Conservation (phyloP, 495 filamentous ascomycete species). For the Jackrogersella multiformis region DNA sequence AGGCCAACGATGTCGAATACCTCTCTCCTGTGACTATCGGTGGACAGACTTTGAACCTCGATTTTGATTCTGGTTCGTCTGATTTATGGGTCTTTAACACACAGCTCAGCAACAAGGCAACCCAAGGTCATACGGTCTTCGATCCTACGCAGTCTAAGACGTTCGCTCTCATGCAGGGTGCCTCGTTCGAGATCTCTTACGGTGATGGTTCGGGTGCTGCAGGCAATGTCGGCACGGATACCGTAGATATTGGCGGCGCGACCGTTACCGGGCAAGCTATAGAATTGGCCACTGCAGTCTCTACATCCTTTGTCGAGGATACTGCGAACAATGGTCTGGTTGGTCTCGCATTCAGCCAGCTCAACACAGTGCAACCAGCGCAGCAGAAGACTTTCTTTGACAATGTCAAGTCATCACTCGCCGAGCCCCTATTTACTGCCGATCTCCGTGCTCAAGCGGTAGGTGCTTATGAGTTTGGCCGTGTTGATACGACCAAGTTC, state of each 20-base stretch:
- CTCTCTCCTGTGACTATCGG: constrained; percentile 76
- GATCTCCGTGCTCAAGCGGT: constrained; percentile 67
- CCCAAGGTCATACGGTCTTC: constrained; percentile 66
- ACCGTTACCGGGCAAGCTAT: constrained; percentile 73
- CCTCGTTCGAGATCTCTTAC: constrained; percentile 74
- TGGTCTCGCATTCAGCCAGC: constrained; percentile 76
- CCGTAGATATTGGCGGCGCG: constrained; percentile 77
- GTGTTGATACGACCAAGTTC: constrained; percentile 73
- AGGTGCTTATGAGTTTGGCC: constrained; percentile 82
- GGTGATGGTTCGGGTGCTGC: constrained; percentile 74
- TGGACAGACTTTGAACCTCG: constrained; percentile 74
- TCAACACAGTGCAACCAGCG: constrained; percentile 76
- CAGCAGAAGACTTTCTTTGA: constrained; percentile 85
- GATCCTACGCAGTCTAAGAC: constrained; percentile 68
- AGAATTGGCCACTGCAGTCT: constrained; percentile 73
- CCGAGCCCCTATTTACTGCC: constrained; percentile 76
- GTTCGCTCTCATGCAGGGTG: constrained; percentile 53
- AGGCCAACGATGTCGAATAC: constrained; percentile 72
- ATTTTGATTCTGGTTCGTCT: constrained; percentile 86
- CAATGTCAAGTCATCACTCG: constrained; percentile 70
- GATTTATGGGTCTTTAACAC: constrained; percentile 89
- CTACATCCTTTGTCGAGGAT: constrained; percentile 69
- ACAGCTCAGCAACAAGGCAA: constrained; percentile 56
- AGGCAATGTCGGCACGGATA: constrained; percentile 76
- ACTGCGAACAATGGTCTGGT: constrained; percentile 74